A percentile compares a stretch with the other conserved stretches of the same genome.
Evolutionary conservation across 306 rosid genomes (phyloP).

Genomic region (Inga oerstediana): DNA sequence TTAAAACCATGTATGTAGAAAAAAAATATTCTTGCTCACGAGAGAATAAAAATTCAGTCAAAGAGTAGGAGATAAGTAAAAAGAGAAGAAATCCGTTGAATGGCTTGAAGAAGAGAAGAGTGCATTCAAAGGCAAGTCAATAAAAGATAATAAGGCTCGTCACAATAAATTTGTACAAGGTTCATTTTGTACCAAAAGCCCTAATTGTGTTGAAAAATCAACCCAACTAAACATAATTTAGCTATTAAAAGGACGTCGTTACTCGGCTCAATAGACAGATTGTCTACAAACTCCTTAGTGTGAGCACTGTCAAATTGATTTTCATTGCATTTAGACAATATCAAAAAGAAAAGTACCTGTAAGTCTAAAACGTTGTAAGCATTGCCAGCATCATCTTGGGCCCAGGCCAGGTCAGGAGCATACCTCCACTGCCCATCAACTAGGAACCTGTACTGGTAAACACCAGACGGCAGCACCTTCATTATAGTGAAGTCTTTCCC

Average conservation of each 20-base stretch:
- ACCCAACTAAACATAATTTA: background rate
- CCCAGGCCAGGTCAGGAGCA: slow-evolving; percentile 79
- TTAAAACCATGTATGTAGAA: slow-evolving; percentile 21
- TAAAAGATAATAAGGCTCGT: slow-evolving; percentile 7
- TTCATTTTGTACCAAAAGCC: slow-evolving; percentile 17
- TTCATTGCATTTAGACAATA: slow-evolving; percentile 10
- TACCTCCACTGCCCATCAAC: slow-evolving; percentile 93
- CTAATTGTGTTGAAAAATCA: background rate
- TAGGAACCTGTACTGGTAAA: slow-evolving; percentile 90
- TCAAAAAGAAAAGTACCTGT: slow-evolving; percentile 58
- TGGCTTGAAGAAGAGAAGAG: slow-evolving; percentile 5
- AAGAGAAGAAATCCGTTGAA: slow-evolving; percentile 9
- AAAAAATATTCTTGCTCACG: background rate
- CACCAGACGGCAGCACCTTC: slow-evolving; percentile 98
- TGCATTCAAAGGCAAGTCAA: slow-evolving; percentile 8
- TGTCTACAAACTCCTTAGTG: background rate
- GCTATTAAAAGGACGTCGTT: background rate
- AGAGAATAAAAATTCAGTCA: background rate
- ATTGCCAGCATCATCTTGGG: slow-evolving; percentile 81
- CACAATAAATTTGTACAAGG: slow-evolving; percentile 1
- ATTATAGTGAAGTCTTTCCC: slow-evolving; percentile 94
- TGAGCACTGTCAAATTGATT: slow-evolving; percentile 23
- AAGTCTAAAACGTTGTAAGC: slow-evolving; percentile 80
- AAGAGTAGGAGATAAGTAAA: background rate
- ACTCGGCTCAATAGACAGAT: background rate